Evolutionary conservation across 2,329 filamentous ascomycete genomes (phyloP), one percentile per base, ranked within the genome.

Genomic region (Fusarium circinatum): DNA sequence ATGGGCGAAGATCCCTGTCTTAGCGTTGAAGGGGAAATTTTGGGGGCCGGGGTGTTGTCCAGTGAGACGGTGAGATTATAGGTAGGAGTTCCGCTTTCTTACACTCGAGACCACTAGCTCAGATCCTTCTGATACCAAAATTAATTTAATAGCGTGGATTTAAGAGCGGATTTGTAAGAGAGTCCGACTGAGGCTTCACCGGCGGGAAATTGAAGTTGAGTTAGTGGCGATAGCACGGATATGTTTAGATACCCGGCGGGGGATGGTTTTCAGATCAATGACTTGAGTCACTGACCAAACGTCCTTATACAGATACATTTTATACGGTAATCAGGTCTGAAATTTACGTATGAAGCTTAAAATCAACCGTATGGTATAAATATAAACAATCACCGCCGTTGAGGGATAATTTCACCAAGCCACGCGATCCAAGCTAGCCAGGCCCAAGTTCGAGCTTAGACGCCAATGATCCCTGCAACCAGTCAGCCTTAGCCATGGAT

Each of bases 1-100:
- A n/a, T 44, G 63, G 66, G 41, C 48, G 34, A 49, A 56, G 70
- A 71, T 68, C 68, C 68, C 26, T 67, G 56, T 44, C 26, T 61
- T 73, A 65, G 70, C 55, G 65, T 61, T 32, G 54, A 55, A 36
- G 42, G 45, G 45, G 68, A 68, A 42, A 68, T 63, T 48, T 34
- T 68, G 41, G 52, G 34, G 68, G 55, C 32, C 24, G n/a, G 56
- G 39, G 26, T 52, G 14, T 55, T 22, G 48, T 34, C 70, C 70
- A 74, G 60, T 74, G 28, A 71, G n/a, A 62, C 12, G 9, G 9
- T 42, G 32, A 39, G 42, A 45, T 42, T 14, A 28, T 11, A 26
- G 13, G 15, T 6, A 49, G 18, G 18, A 44, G 70, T 10, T 42
- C 70, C 70, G 55, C 70, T 61, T 61, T 41, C 49, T 61, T 38